Evolutionary conservation across 352 stramenopile genomes (phyloP).

Genomic region (Phytophthora pisi): DNA sequence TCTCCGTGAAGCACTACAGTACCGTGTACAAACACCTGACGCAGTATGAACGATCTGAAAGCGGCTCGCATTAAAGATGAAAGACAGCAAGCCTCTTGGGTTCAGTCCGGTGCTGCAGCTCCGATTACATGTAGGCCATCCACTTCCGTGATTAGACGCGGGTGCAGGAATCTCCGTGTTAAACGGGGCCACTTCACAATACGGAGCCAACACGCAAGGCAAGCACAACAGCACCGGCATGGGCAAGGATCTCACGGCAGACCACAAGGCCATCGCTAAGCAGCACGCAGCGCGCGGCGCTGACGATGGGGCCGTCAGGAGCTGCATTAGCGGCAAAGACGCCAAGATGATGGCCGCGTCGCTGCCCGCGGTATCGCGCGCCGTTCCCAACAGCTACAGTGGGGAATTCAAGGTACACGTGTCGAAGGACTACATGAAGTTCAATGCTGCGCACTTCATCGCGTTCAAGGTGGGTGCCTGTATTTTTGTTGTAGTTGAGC

Average conservation of each 20-base stretch:
- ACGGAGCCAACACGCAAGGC: slow-evolving; percentile 27
- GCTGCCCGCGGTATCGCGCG: not conserved
- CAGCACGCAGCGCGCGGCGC: slow-evolving; percentile 72
- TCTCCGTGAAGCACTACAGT: no score
- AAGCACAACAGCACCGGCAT: slow-evolving; percentile 38
- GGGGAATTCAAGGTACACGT: slow-evolving; percentile 90
- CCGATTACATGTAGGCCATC: not conserved
- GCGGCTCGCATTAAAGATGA: not conserved
- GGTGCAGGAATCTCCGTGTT: not conserved
- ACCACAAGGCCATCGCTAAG: slow-evolving; percentile 77
- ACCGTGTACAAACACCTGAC: no score
- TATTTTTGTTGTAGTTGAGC: not conserved
- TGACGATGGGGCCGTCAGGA: slow-evolving; percentile 70
- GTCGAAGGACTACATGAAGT: slow-evolving; percentile 93
- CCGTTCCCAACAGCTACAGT: slow-evolving; percentile 38
- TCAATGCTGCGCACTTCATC: slow-evolving; percentile 91
- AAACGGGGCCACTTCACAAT: not conserved
- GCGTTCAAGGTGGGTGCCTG: slow-evolving; percentile 71
- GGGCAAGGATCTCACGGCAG: slow-evolving; percentile 66
- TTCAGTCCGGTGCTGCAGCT: not conserved
- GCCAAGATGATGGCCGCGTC: slow-evolving; percentile 26
- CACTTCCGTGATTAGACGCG: not conserved
- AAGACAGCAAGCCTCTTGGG: not conserved
- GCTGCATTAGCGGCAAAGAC: slow-evolving; percentile 84
- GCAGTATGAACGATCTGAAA: no score